A percentile compares a stretch with the other conserved stretches of the same genome.
phyloP scores from a whole-genome alignment of 1,139 yeast genomes.

The Candida neerlandica region DNA sequence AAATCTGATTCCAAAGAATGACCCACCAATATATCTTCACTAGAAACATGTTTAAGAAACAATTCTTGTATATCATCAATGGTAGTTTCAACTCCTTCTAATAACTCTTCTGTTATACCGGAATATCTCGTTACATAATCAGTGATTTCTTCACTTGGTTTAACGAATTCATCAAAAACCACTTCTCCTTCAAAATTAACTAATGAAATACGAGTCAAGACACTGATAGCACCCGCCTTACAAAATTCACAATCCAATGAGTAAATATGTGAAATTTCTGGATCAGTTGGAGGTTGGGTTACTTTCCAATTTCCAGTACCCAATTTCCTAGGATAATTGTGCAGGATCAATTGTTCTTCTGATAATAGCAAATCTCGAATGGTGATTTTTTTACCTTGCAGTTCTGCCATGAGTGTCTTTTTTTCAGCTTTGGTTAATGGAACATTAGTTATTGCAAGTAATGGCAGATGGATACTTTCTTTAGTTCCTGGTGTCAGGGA shows the following conservation, averaged over 20 bases:
- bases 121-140: constrained; percentile 84
- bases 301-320: constrained; percentile 53
- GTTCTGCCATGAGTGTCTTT: constrained; percentile 32
- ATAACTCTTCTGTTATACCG: constrained; percentile 77
- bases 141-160: constrained; percentile 70
- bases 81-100: constrained; percentile 64
- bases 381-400: constrained; percentile 45
- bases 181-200: constrained; percentile 63
- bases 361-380: constrained; percentile 57
- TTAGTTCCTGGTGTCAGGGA: constrained; percentile 64
- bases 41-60: constrained; percentile 42
- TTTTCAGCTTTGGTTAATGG: constrained; percentile 60
- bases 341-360: constrained; percentile 44
- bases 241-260: constrained; percentile 97
- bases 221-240: constrained; percentile 59
- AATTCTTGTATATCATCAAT: constrained; percentile 66
- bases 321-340: constrained; percentile 55
- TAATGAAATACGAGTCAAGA: constrained; percentile 75
- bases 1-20: constrained; percentile 76
- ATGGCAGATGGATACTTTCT: constrained; percentile 55
- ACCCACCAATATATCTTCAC: constrained; percentile 64
- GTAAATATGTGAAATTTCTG: constrained; percentile 51
- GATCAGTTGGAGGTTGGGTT: constrained; percentile 53
- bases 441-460: constrained; percentile 56
- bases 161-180: constrained; percentile 71